Percentiles rank a stretch among this genome's conserved stretches.
Conservation (phyloP, 2,329 filamentous ascomycete species). For the Chaetoscypha palmicola region DNA sequence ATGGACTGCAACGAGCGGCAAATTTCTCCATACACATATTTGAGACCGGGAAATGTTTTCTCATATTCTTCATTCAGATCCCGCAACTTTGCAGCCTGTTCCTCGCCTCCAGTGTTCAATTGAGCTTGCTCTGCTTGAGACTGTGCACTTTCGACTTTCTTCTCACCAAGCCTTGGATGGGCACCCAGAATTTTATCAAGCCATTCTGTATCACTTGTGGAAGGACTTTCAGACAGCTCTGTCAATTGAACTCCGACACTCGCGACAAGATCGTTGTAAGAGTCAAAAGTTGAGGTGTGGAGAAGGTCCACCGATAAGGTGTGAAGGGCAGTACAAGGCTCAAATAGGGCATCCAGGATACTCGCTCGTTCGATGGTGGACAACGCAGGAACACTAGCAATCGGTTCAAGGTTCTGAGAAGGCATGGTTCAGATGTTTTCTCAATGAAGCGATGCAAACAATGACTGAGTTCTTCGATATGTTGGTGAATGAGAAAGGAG, state of each 20-base stretch:
- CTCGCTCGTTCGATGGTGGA: conserved; percentile 46
- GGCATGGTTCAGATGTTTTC: conserved; percentile 20
- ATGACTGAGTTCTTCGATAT: background rate
- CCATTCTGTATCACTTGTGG: conserved; percentile 43
- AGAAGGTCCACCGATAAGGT: conserved; percentile 62
- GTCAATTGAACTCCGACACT: conserved; percentile 58
- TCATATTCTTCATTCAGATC: conserved; percentile 74
- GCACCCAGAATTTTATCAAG: conserved; percentile 70
- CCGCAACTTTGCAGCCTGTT: conserved; percentile 51
- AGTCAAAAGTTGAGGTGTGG: conserved; percentile 50
- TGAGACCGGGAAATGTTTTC: conserved; percentile 67
- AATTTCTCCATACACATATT: conserved; percentile 56
- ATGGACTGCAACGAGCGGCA: background rate
- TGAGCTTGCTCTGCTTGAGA: conserved; percentile 78
- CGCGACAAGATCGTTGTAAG: conserved; percentile 64
- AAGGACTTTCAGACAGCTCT: conserved; percentile 46
- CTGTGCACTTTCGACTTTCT: conserved; percentile 74
- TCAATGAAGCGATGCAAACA: background rate
- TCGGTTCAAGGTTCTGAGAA: conserved; percentile 44
- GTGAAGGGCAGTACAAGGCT: conserved; percentile 71
- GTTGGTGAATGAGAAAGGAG: background rate
- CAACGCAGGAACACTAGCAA: conserved; percentile 48
- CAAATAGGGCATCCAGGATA: conserved; percentile 74
- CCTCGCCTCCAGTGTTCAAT: conserved; percentile 50
- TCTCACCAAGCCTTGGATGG: conserved; percentile 77